Conservation (phyloP, 495 filamentous ascomycete genomes). For the Penicillium desertorum region DNA sequence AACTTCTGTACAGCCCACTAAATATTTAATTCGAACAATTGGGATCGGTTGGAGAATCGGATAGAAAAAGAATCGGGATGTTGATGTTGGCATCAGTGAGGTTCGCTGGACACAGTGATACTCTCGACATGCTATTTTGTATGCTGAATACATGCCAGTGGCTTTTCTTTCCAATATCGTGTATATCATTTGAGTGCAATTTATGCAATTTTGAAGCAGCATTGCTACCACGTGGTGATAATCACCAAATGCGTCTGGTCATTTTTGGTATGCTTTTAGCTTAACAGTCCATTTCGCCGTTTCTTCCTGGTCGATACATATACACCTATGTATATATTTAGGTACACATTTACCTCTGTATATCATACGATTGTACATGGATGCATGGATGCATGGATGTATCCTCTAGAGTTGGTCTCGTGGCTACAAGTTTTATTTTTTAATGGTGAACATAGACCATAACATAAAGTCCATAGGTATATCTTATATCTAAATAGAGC, state of each 20-base stretch:
- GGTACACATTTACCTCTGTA: background rate
- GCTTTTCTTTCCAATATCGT: constrained; percentile 43
- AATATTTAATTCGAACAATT: constrained; percentile 37
- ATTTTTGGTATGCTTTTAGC: background rate
- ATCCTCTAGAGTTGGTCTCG: background rate
- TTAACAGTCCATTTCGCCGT: background rate
- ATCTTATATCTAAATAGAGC: background rate
- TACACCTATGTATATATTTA: background rate
- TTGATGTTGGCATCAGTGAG: constrained; percentile 35
- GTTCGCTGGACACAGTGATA: constrained; percentile 24
- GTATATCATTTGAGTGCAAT: constrained; percentile 52
- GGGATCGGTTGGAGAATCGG: constrained; percentile 33
- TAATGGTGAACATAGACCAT: background rate
- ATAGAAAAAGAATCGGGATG: constrained; percentile 44
- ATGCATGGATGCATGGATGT: background rate
- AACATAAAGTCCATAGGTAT: background rate
- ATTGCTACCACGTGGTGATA: background rate
- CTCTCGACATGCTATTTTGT: constrained; percentile 36
- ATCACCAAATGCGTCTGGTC: background rate
- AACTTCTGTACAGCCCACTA: constrained; percentile 40
- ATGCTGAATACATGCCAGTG: constrained; percentile 45
- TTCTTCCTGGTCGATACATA: background rate
- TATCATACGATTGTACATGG: background rate
- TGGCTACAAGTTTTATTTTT: background rate
- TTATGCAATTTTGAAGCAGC: constrained; percentile 42